Evolutionary conservation across 257 asterid genomes (phyloP).

Genomic region (Striga asiatica): DNA sequence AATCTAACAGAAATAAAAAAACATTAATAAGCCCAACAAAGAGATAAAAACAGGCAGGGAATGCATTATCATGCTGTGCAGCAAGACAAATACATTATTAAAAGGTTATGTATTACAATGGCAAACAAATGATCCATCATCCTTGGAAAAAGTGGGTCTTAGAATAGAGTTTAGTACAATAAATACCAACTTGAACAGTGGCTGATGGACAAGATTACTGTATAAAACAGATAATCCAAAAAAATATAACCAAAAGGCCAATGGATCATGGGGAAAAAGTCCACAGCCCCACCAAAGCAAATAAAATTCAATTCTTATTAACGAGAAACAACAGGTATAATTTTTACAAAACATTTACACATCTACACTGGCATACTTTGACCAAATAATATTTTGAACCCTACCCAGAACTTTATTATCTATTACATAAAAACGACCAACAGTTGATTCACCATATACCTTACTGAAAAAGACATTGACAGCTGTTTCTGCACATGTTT

Average conservation of each 20-base stretch:
- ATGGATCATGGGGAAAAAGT: neutral
- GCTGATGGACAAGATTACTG: too few relatives aligned
- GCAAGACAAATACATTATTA: neutral
- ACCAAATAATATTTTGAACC: neutral
- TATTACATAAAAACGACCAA: conserved; percentile 8
- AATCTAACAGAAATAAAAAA: conserved; percentile 32
- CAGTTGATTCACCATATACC: conserved; percentile 39
- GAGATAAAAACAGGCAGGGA: neutral
- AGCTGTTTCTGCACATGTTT: conserved; percentile 98
- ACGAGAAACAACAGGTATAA: neutral
- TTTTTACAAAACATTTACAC: neutral
- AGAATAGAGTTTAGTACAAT: too few relatives aligned
- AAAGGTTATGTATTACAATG: neutral
- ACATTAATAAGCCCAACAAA: neutral
- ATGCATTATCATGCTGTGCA: neutral
- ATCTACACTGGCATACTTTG: conserved; percentile 1
- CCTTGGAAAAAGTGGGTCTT: neutral
- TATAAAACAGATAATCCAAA: too few relatives aligned
- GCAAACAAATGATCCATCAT: neutral
- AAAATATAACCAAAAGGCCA: neutral
- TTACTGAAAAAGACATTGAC: conserved; percentile 73
- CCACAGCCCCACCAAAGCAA: neutral
- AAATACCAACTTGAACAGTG: too few relatives aligned
- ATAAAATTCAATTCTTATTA: neutral
- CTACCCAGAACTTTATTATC: neutral